Base-by-base conservation (phyloP, 2,329 filamentous ascomycete genomes). In the Trichophyton simii region DNA sequence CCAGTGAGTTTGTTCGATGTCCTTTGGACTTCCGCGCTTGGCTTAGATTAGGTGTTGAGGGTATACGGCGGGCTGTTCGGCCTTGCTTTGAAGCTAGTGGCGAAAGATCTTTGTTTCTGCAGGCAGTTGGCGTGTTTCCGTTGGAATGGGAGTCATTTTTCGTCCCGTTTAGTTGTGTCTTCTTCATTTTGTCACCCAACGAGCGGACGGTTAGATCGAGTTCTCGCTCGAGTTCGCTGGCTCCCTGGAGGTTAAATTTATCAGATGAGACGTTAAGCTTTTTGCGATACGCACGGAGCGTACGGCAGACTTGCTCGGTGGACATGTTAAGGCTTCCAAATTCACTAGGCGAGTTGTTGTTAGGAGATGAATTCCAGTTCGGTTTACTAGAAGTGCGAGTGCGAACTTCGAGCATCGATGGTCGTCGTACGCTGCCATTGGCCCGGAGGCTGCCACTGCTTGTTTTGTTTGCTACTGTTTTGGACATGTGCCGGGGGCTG, bases 221-320 rank as follows among this genome's bases (percentile, higher is more conserved):
- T 68, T 86, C 83, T 22, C 77, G 75, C 65, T 85, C 81, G 1
- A 86, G 72, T 60, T 84, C 82, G 58, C 76, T 76, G 1, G 79
- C 74, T 1, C 77, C 72, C 46, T 82, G 77, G 28, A 83, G 70
- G 58, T 50, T 59, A 20, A 34, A 50, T 9, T 70, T 72, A 22
- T 82, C 79, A 0, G 70, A 75, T 31, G 76, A 77, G 4, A 75
- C 75, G 18, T 77, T 75, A 2, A 85, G 75, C 62, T 82, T 82
- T 68, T 83, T 84, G 18, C 83, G 76, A 66, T 84, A 86, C 0
- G 79, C 77, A 54, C 79, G 78, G 3, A 86, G 72, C 5, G 79
- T 81, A 42, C 81, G 78, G 67, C 80, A 82, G 1, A 85, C 72
- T 61, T 82, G 80, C 63, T 85, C 83, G 0, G 82, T 85, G 1